Conservation (phyloP, 2,329 filamentous ascomycete species). For the Arthroderma sp. region DNA sequence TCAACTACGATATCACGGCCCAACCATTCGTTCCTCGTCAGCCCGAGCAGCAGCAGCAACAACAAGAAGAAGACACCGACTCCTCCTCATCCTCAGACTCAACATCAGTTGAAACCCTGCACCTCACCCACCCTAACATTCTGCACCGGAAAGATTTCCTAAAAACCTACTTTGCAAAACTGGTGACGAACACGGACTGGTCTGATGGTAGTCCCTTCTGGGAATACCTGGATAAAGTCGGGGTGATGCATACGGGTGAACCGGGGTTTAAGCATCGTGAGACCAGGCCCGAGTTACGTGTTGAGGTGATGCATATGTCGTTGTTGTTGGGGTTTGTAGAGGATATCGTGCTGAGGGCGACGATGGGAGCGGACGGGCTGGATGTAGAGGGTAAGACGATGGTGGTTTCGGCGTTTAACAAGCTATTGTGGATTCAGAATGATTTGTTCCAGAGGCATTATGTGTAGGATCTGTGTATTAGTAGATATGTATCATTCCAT, state of each 20-base stretch:
- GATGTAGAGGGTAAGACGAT: slow-evolving; percentile 15
- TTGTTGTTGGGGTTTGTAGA: slow-evolving; percentile 17
- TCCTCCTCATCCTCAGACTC: slow-evolving; percentile 1
- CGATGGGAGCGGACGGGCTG: slow-evolving; percentile 15
- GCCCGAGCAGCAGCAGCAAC: slow-evolving; percentile 4
- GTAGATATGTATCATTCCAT: too few relatives aligned
- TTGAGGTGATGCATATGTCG: slow-evolving; percentile 18
- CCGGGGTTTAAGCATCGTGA: slow-evolving; percentile 16
- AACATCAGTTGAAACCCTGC: slow-evolving; percentile 10
- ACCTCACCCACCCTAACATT: slow-evolving; percentile 18
- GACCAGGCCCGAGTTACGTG: slow-evolving; percentile 15
- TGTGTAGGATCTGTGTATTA: neutral
- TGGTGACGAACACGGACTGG: slow-evolving; percentile 18
- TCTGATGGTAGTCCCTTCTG: slow-evolving; percentile 17
- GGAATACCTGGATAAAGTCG: slow-evolving; percentile 19
- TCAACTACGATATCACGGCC: slow-evolving; percentile 20
- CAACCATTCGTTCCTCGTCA: slow-evolving; percentile 17
- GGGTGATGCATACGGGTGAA: slow-evolving; percentile 18
- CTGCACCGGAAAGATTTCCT: slow-evolving; percentile 19
- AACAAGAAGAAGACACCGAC: neutral
- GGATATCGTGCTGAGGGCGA: slow-evolving; percentile 16
- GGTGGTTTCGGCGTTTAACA: slow-evolving; percentile 17
- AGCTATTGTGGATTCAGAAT: slow-evolving; percentile 21
- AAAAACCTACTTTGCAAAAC: slow-evolving; percentile 16
- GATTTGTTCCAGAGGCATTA: slow-evolving; percentile 20